These are phyloP conservation scores for Plasmodium berghei DNA, from an alignment of 169 alveolate species.

Conservation along the genomic window DNA sequence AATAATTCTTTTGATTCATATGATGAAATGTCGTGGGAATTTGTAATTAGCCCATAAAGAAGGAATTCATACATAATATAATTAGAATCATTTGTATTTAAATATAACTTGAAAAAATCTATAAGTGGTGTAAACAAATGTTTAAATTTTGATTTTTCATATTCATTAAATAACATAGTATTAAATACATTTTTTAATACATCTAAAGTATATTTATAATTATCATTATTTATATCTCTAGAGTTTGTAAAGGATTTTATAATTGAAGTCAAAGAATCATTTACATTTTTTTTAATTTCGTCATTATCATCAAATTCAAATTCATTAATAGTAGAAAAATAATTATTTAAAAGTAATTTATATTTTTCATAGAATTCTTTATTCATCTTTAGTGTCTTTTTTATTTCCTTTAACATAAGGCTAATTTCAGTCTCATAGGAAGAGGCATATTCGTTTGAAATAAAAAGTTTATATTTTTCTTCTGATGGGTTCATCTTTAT, in stretches of 20 bases:
- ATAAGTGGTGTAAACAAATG: slow-evolving; percentile 33
- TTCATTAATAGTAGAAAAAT: slow-evolving; percentile 51
- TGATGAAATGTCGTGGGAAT: slow-evolving; percentile 23
- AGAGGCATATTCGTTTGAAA: slow-evolving; percentile 53
- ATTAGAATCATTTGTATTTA: slow-evolving; percentile 39
- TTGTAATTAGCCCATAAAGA: slow-evolving; percentile 40
- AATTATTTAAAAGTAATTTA: slow-evolving; percentile 26
- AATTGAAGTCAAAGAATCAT: slow-evolving; percentile 3
- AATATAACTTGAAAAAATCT: slow-evolving; percentile 43
- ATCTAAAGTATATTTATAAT: slow-evolving; percentile 37
- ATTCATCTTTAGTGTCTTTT: slow-evolving; percentile 28
- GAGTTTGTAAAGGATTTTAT: slow-evolving; percentile 21
- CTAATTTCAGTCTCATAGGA: slow-evolving; percentile 40
- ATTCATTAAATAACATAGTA: slow-evolving; percentile 32
- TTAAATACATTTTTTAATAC: slow-evolving; percentile 24
- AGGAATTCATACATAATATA: slow-evolving; percentile 37
- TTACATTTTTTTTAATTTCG: slow-evolving; percentile 1
- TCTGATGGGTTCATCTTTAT: slow-evolving; percentile 48
- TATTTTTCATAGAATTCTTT: slow-evolving; percentile 27
- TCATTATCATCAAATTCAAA: slow-evolving; percentile 48
- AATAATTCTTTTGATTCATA: slow-evolving; percentile 52
- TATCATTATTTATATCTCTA: slow-evolving; percentile 20
- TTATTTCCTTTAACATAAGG: slow-evolving; percentile 42
- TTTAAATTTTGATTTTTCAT: slow-evolving; percentile 52
- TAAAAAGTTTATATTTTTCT: slow-evolving; percentile 19